Evolutionary conservation across 177 flowering plant species (phyloP), one percentile per base, ranked within the genome.

Genomic region (Vitis hybrid): DNA sequence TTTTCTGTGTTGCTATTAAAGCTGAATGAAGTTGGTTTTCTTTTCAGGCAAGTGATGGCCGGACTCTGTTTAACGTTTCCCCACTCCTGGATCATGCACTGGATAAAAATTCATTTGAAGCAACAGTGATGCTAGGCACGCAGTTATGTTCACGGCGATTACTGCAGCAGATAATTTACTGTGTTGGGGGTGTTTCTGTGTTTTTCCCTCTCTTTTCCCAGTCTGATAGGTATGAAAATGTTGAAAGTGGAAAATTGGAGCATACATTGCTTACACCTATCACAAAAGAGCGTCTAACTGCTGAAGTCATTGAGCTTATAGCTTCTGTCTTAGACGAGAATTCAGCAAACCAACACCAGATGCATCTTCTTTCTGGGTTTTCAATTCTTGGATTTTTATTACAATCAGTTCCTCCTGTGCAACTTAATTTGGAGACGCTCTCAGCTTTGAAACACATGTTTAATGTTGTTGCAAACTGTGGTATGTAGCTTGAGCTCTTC

Each of bases 141-240:
- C 94, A 92, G 75, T 77, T 92, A 69, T 96, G 99, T 80, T 94
- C 98, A 14, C 89, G 99, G 9, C 89, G 97, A 56, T 84, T 92
- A 84, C 82, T 96, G 74, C 97, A 92, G 69, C 85, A 90, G 81
- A 96, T 92, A 65, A 87, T 96, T 65, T 96, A 96, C 73, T 93
- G 98, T 83, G 99, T 94, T 76, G 99, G 99, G 18, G 99, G 99
- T 58, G 91, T 96, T 27, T 88, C 99, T 50, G 99, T 96, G 53
- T 91, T 94, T 79, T 96, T 96, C 62, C 99, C 99, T 12, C 92
- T 96, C 32, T 84, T 96, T 66, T 81, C 88, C 18, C 93, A 85
- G 69, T 86, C 86, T 75, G 90, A 83, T 73, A 79, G 78, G 74
- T 82, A 81, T 77, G 91, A 84, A 73, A 77, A 75, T 71, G 87